Evolutionary conservation across 176 grass and related monocot genomes (phyloP).

Genomic region (Cenchrus fungigraminus): DNA sequence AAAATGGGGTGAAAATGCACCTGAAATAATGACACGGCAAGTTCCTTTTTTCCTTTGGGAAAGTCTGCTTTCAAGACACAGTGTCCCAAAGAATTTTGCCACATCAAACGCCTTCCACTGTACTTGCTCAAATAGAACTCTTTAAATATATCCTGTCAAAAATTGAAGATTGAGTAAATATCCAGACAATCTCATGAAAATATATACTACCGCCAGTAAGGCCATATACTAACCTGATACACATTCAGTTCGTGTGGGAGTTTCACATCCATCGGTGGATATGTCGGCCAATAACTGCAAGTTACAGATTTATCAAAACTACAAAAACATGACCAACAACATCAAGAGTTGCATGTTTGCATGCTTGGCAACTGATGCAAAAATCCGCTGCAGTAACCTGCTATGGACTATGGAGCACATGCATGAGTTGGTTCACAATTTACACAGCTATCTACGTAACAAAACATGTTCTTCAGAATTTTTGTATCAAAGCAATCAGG

Average conservation of each 20-base stretch:
- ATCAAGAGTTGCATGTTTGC: slow-evolving; percentile 1
- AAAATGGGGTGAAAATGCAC: slow-evolving; percentile 41
- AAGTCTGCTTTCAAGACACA: slow-evolving; percentile 98
- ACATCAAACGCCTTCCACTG: slow-evolving; percentile 96
- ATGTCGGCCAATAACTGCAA: slow-evolving; percentile 98
- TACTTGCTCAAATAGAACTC: slow-evolving; percentile 99
- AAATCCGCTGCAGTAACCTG: slow-evolving; percentile 25
- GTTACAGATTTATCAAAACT: slow-evolving; percentile 38
- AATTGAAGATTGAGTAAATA: slow-evolving; percentile 10
- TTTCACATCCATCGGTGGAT: slow-evolving; percentile 96
- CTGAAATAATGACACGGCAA: slow-evolving; percentile 99
- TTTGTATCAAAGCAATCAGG: not conserved
- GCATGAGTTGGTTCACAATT: slow-evolving; percentile 27
- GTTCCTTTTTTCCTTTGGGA: slow-evolving; percentile 98
- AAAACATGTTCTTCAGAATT: not conserved
- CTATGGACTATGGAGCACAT: slow-evolving; percentile 6
- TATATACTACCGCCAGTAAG: slow-evolving; percentile 12
- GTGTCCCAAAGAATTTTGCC: slow-evolving; percentile 99
- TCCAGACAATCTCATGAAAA: slow-evolving; percentile 25
- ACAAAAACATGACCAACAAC: slow-evolving; percentile 12
- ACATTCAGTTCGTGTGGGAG: slow-evolving; percentile 98
- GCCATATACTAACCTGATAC: slow-evolving; percentile 77
- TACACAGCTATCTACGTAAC: slow-evolving; percentile 1
- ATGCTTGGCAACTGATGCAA: slow-evolving; percentile 8
- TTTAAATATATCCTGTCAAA: slow-evolving; percentile 96